Conservation (phyloP, 23 red algal genomes). For the Gracilariopsis chorda region DNA sequence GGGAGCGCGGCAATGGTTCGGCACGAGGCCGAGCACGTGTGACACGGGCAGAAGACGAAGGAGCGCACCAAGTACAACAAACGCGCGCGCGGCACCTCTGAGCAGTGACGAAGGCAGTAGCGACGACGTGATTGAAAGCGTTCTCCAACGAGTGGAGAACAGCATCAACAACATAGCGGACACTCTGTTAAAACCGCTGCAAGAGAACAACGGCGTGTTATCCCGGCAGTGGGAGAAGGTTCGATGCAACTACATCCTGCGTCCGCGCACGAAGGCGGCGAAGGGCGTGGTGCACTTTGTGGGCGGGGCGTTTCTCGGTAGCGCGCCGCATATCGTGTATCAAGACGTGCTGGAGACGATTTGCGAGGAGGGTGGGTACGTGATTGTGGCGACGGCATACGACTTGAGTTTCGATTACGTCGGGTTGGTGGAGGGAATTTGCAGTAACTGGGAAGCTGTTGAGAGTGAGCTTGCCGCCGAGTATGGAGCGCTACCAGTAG, state of each 20-base stretch:
- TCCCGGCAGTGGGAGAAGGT: background rate
- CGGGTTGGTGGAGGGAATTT: constrained; percentile 17
- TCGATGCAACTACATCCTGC: background rate
- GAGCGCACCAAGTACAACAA: too few relatives aligned
- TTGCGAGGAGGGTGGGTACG: constrained; percentile 29
- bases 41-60: too few relatives aligned
- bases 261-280: background rate
- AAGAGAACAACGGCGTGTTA: background rate
- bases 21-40: too few relatives aligned
- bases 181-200: background rate
- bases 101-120: too few relatives aligned
- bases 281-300: constrained; percentile 91
- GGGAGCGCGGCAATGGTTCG: too few relatives aligned
- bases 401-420: constrained; percentile 65
- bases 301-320: constrained; percentile 85
- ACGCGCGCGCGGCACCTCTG: too few relatives aligned
- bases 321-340: constrained; percentile 77
- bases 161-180: background rate
- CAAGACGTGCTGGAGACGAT: constrained; percentile 46
- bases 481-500: constrained; percentile 71
- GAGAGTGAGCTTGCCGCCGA: constrained; percentile 63
- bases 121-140: background rate
- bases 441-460: constrained; percentile 29
- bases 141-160: background rate
- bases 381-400: constrained; percentile 83